phyloP scores from a whole-genome alignment of 2,329 filamentous ascomycete genomes.

The Amylocarpus encephaloides region DNA sequence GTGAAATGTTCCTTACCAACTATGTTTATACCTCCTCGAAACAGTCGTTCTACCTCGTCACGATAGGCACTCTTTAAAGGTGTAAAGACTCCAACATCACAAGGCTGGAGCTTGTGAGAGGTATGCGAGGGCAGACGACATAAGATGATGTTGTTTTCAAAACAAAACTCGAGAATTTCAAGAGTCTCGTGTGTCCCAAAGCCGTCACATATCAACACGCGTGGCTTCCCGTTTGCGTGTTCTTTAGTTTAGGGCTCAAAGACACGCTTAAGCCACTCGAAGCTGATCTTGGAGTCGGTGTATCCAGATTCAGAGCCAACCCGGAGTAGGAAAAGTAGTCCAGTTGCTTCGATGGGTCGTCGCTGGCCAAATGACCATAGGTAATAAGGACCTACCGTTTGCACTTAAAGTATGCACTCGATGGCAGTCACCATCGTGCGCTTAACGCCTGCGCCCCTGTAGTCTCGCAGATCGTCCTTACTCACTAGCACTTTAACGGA shows the following conservation, averaged over 20 bases:
- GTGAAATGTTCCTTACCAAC: neutral
- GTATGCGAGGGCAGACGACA: neutral
- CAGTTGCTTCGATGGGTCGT: too few relatives aligned
- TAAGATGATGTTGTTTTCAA: neutral
- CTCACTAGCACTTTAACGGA: constrained; percentile 31
- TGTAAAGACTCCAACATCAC: neutral
- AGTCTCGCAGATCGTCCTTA: neutral
- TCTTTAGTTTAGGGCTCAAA: neutral
- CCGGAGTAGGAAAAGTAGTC: neutral
- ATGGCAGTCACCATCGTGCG: neutral
- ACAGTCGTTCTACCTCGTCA: neutral
- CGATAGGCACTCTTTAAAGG: neutral
- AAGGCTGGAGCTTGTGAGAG: too few relatives aligned
- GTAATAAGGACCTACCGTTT: too few relatives aligned
- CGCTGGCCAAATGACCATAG: too few relatives aligned
- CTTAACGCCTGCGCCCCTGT: neutral
- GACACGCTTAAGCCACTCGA: neutral
- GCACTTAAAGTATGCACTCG: too few relatives aligned
- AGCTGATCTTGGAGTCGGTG: constrained; percentile 2
- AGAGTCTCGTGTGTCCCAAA: constrained; percentile 1
- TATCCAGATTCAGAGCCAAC: constrained; percentile 1
- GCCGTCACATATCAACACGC: neutral
- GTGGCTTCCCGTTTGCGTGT: neutral
- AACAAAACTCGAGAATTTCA: neutral
- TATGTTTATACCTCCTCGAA: neutral